Percentiles rank a stretch among this genome's conserved stretches.
Evolutionary conservation across 768 basidiomycete species (phyloP).

Genomic region (Agaricus subrufescens): DNA sequence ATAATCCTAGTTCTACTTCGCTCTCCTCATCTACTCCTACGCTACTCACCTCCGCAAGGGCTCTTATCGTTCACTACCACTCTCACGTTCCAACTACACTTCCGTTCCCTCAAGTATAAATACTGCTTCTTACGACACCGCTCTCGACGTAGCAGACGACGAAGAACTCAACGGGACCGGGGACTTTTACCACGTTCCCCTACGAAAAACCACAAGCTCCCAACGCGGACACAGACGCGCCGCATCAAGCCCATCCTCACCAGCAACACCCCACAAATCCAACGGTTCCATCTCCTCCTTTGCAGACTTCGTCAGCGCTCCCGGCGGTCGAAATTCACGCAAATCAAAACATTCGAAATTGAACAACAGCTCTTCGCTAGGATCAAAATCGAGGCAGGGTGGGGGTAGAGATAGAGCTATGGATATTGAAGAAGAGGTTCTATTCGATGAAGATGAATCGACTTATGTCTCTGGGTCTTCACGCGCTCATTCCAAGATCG

Average conservation of each 20-base stretch:
- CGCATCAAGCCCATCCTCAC: background rate
- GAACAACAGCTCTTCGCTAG: constrained; percentile 10
- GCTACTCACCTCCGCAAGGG: constrained; percentile 89
- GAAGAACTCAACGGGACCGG: constrained; percentile 65
- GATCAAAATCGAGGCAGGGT: constrained; percentile 14
- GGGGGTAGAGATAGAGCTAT: constrained; percentile 26
- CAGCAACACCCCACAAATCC: constrained; percentile 6
- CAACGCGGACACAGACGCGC: constrained; percentile 29
- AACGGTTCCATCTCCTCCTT: constrained; percentile 46
- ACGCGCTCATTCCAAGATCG: constrained; percentile 36
- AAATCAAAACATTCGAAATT: constrained; percentile 12
- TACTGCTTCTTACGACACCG: constrained; percentile 32
- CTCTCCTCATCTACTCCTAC: constrained; percentile 86
- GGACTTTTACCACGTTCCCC: constrained; percentile 64
- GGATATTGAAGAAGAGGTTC: constrained; percentile 45
- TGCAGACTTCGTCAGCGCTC: constrained; percentile 61
- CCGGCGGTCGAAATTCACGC: constrained; percentile 28
- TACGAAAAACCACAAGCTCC: constrained; percentile 34
- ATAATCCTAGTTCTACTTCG: constrained; percentile 77
- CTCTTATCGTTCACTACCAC: constrained; percentile 79
- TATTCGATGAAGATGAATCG: constrained; percentile 60
- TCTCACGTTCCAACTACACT: constrained; percentile 38
- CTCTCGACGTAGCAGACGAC: constrained; percentile 31
- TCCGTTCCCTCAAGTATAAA: constrained; percentile 20
- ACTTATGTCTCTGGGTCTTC: constrained; percentile 39